These are phyloP conservation scores for Tolypocladium amazonense DNA, from an alignment of 2,329 filamentous ascomycete genomes.

Conservation along the genomic window DNA sequence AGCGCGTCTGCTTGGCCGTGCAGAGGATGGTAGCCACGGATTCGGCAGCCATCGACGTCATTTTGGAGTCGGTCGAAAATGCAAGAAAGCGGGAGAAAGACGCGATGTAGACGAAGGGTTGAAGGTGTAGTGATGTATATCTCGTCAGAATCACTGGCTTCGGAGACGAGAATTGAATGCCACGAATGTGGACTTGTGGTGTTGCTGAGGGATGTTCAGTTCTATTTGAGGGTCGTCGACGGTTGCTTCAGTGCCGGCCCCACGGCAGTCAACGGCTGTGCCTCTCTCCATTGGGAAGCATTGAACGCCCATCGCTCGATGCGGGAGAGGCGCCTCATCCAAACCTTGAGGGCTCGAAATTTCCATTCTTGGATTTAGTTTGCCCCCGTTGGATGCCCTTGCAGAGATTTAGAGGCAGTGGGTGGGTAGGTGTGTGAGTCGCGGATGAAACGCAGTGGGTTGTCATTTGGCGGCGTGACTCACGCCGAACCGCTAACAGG, in stretches of 20 bases:
- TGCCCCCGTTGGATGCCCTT: too few relatives aligned
- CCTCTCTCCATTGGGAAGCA: background rate
- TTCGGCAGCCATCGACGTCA: conserved; percentile 39
- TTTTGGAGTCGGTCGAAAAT: conserved; percentile 7
- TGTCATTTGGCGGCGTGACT: conserved; percentile 4
- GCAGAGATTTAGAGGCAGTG: too few relatives aligned
- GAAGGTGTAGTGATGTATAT: background rate
- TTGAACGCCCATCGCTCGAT: background rate
- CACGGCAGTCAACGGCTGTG: background rate
- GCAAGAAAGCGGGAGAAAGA: background rate
- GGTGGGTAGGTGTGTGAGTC: background rate
- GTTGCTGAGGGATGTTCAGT: background rate
- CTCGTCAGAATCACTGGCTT: background rate
- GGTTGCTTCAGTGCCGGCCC: background rate
- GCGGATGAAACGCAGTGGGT: background rate
- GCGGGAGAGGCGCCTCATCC: background rate
- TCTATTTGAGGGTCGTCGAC: background rate
- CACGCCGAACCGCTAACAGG: conserved; percentile 6
- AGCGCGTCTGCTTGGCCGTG: conserved; percentile 57
- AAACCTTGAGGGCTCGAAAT: background rate
- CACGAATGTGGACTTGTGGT: background rate
- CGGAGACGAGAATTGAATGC: background rate
- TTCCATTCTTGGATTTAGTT: background rate
- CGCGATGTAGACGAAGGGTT: background rate
- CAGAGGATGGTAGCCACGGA: conserved; percentile 45